Conservation (phyloP, 495 filamentous ascomycete species). For the Hyaloscypha bicolor region DNA sequence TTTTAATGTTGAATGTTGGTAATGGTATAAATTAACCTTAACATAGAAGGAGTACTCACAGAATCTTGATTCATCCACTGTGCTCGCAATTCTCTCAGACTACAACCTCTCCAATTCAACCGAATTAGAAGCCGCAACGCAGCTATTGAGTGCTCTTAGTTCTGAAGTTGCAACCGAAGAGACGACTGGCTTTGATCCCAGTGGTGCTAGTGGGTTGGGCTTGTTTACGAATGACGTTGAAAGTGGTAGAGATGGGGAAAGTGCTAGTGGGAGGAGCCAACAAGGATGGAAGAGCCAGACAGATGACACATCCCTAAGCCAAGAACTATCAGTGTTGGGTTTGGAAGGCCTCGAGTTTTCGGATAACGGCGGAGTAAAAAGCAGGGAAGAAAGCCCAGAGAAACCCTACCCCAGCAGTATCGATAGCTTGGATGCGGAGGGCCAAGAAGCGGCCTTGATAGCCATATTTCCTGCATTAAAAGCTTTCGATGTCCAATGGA, state of each 20-base stretch:
- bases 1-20: not conserved
- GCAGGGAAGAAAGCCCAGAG: constrained; percentile 17
- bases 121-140: constrained; percentile 54
- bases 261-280: constrained; percentile 23
- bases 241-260: constrained; percentile 31
- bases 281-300: constrained; percentile 26
- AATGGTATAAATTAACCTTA: not conserved
- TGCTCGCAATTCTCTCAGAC: constrained; percentile 67
- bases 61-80: constrained; percentile 58
- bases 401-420: constrained; percentile 31
- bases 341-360: constrained; percentile 35
- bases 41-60: constrained; percentile 24
- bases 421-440: constrained; percentile 53
- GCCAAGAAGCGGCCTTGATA: constrained; percentile 56
- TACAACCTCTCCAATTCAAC: constrained; percentile 55
- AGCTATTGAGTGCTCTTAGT: constrained; percentile 60
- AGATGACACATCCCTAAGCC: constrained; percentile 25
- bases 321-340: constrained; percentile 30
- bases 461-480: constrained; percentile 73
- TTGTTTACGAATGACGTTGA: constrained; percentile 2
- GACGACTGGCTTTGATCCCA: constrained; percentile 74
- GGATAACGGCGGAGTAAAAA: not conserved
- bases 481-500: constrained; percentile 61
- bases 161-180: constrained; percentile 64
- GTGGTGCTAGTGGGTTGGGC: constrained; percentile 57